Conservation (phyloP, 495 filamentous ascomycete genomes). For the Podospora pseudocomata region DNA sequence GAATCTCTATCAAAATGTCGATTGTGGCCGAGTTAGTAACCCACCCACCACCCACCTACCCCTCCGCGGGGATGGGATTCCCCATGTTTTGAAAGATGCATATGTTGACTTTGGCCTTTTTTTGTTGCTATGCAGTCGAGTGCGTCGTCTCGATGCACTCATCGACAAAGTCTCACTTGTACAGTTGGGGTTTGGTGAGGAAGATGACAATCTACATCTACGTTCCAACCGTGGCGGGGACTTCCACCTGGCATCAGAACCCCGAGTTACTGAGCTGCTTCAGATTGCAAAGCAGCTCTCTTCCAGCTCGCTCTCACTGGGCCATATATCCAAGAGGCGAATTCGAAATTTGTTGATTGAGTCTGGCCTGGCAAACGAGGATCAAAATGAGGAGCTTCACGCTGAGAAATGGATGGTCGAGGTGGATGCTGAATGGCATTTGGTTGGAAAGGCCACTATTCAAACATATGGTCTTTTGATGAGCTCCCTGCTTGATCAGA, state of each 20-base stretch:
- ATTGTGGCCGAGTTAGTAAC: conserved; percentile 62
- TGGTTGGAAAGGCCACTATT: conserved; percentile 79
- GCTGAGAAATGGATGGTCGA: conserved; percentile 43
- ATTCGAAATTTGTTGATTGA: conserved; percentile 59
- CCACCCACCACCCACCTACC: background rate
- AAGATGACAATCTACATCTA: conserved; percentile 23
- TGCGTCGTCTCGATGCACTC: conserved; percentile 71
- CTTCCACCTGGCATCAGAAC: background rate
- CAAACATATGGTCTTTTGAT: conserved; percentile 79
- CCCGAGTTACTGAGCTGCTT: conserved; percentile 54
- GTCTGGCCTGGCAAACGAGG: conserved; percentile 40
- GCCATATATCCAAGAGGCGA: conserved; percentile 47
- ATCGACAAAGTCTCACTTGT: conserved; percentile 64
- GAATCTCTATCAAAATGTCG: conserved; percentile 50
- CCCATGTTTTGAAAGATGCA: background rate
- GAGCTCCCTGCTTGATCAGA: conserved; percentile 69
- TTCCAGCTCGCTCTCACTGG: conserved; percentile 54
- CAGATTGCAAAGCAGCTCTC: conserved; percentile 65
- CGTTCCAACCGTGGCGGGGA: too few species aligned
- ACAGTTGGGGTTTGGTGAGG: conserved; percentile 31
- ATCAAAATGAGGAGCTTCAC: conserved; percentile 21
- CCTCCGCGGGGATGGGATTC: conserved; percentile 5
- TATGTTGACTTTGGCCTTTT: conserved; percentile 14
- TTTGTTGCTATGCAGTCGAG: conserved; percentile 54
- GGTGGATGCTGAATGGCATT: conserved; percentile 78